These are phyloP conservation scores for Moringa oleifera DNA, from an alignment of 345 rosid genomes.

Conservation along the genomic window DNA sequence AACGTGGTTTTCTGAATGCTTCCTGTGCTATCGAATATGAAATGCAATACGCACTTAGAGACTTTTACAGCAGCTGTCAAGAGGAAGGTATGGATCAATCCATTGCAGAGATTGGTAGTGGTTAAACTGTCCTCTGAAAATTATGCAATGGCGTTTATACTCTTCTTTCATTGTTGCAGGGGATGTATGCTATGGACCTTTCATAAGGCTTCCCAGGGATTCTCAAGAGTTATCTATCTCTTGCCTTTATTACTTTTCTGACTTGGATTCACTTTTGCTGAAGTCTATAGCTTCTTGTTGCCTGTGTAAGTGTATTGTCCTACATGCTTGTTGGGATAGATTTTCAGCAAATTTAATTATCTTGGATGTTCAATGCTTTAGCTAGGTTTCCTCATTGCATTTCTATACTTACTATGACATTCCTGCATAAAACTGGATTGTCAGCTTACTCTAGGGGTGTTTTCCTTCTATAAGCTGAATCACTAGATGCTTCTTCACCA, in stretches of 20 bases:
- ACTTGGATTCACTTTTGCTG: slow-evolving; percentile 42
- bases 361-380: background rate
- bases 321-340: background rate
- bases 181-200: slow-evolving; percentile 55
- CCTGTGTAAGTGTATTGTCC: slow-evolving; percentile 43
- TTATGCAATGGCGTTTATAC: slow-evolving; percentile 4
- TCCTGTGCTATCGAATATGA: slow-evolving; percentile 48
- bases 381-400: background rate
- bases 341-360: background rate
- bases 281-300: slow-evolving; percentile 61
- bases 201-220: slow-evolving; percentile 55
- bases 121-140: slow-evolving; percentile 7
- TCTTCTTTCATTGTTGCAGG: slow-evolving; percentile 33
- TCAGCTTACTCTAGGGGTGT: too few relatives aligned
- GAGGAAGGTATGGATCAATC: slow-evolving; percentile 41
- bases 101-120: slow-evolving; percentile 2
- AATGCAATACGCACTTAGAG: slow-evolving; percentile 37
- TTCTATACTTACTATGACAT: too few relatives aligned
- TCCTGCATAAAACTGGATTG: too few relatives aligned
- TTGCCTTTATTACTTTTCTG: slow-evolving; percentile 64
- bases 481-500: too few relatives aligned
- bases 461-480: too few relatives aligned
- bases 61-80: slow-evolving; percentile 45
- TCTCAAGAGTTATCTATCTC: slow-evolving; percentile 59
- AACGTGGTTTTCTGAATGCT: slow-evolving; percentile 36